Evolutionary conservation across 2,329 filamentous ascomycete species (phyloP), one percentile per base, ranked within the genome.

Genomic region (Colletotrichum sojae): DNA sequence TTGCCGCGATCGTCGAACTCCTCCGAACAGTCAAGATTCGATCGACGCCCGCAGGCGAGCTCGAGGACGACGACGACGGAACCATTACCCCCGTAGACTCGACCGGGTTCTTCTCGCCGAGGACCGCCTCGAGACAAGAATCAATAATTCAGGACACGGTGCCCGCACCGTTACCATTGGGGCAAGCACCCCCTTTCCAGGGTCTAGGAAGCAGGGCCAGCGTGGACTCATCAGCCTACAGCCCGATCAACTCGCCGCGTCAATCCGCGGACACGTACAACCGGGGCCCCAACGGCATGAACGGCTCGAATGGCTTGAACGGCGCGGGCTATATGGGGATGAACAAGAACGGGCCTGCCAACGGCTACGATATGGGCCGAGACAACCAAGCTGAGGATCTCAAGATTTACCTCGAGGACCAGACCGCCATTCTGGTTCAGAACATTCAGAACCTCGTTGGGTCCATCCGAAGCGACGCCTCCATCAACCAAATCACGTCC

Each of bases 21-120:
- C 86, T 98, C 61, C 92, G 93, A 56, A 84, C 89, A 5, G 94
- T 94, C 75, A 97, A 97, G 81, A 94, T 98, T 72, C 89, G 92
- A 39, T 86, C 90, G 9, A 96, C 93, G 0, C 91, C 92, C 2
- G 86, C 86, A 2, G 89, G 89, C 53, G 93, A 97, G 75, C 82
- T 96, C n/a, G 92, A 94, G 62, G 89, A 92, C 22, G 92, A 94
- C 12, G 91, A 94, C 58, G 91, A 94, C 60, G 89, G 87, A 59
- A 87, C 86, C 9, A 80, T 89, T 10, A 90, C 89, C 6, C 90
- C 91, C 0, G 86, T 91, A 48, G 91, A 92, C 66, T 90, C 89
- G 6, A 87, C 87, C 1, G 89, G 89, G 18, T 93, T 92, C 81
- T 92, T 93, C 78, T 92, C 84, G 60, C 89, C 84, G 69, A 85